phyloP scores from a whole-genome alignment of 164 flowering plant genomes.

The Umbilicus rupestris region DNA sequence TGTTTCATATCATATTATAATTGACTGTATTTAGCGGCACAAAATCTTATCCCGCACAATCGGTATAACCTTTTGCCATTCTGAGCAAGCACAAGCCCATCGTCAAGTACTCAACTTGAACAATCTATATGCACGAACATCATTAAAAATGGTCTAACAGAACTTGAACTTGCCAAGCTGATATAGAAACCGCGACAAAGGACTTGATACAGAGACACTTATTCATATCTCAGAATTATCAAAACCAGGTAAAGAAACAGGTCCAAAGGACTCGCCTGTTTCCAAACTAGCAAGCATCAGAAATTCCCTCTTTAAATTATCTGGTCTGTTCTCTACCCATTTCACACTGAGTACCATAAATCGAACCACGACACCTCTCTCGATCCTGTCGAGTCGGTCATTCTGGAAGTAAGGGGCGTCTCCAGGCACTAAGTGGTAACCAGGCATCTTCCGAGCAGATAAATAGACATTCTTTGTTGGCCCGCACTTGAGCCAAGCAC shows the following conservation, averaged over 20 bases:
- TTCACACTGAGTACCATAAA: constrained; percentile 17
- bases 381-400: constrained; percentile 14
- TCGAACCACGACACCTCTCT: constrained; percentile 14
- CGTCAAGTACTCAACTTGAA: too few species aligned
- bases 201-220: neutral
- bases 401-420: constrained; percentile 12
- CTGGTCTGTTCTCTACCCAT: constrained; percentile 13
- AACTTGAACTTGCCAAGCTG: neutral
- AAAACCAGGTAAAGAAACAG: constrained; percentile 21
- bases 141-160: neutral
- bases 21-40: too few species aligned
- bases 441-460: constrained; percentile 20
- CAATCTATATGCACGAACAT: neutral
- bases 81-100: too few species aligned
- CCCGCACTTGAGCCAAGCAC: constrained; percentile 23
- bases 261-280: constrained; percentile 24
- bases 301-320: constrained; percentile 18
- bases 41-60: too few species aligned
- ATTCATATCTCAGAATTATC: constrained; percentile 18
- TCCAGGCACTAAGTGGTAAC: constrained; percentile 17
- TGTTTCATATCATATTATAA: too few species aligned
- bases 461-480: constrained; percentile 18
- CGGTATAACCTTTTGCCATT: too few species aligned
- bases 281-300: constrained; percentile 29
- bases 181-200: too few species aligned